Base-by-base conservation (phyloP, 23 red algal genomes). In the Gracilaria caudata region DNA sequence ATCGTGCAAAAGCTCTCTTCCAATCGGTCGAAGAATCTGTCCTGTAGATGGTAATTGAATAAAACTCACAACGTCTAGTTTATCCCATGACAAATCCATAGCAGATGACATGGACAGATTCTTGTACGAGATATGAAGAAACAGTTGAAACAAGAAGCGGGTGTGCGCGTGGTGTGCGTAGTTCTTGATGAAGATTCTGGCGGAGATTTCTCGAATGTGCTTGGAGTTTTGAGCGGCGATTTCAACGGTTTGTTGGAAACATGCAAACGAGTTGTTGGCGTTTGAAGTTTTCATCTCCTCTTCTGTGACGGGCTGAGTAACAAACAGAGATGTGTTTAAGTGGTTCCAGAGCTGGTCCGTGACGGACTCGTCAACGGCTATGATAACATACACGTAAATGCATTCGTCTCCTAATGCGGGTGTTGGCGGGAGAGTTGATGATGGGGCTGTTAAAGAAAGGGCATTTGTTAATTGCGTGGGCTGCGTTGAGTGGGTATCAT, bases 311-410 rank as follows among this genome's bases (percentile, higher is more conserved):
- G 70, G 70, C 40, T 75, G 70, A 1, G 70, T 75, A 6, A 75
- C 24, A 25, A 75, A 75, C 3, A 75, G 43, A 75, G 70, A 75
- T 7, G 40, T 75, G 39, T 75, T 47, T 0, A 75, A 47, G 13
- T 47, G 43, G 21, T 75, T 75, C 70, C 70, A 75, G 0, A 75
- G 4, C 1, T 7, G 16, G 13, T 25, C 38, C 2, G 11, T 47
- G 20, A 75, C 5, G 0, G 37, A 49, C 13, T 75, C 70, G 19
- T 75, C 39, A 7, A 75, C 39, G 2, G 70, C 39, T 28, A 75
- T 49, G 70, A 75, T 47, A n/a, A 75, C 70, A 19, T 75, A 75
- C 43, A 75, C 70, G 70, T 75, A 75, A 75, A 75, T 75, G 70
- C 70, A 75, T 26, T 75, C 38, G 25, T 75, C 70, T 25, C 7